Evolutionary conservation across 2,329 filamentous ascomycete genomes (phyloP).

Genomic region (Penicillium thymicola): DNA sequence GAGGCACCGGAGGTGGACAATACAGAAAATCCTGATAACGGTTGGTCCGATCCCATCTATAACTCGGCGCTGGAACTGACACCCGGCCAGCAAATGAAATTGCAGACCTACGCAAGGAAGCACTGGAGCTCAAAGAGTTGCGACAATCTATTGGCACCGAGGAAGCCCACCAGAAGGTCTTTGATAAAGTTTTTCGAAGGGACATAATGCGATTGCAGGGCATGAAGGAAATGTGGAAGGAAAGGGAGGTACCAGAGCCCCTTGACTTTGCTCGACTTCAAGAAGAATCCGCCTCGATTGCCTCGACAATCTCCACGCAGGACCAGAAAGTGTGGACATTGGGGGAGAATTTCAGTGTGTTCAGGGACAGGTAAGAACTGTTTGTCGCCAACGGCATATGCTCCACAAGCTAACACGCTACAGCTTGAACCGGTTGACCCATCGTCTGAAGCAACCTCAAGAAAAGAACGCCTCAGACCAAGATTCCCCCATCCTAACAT

Average conservation of each 20-base stretch:
- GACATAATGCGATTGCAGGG: slow-evolving; percentile 79
- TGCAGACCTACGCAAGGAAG: slow-evolving; percentile 78
- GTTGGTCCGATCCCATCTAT: slow-evolving; percentile 36
- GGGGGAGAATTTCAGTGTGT: slow-evolving; percentile 79
- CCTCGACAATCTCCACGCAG: slow-evolving; percentile 55
- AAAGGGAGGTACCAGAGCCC: slow-evolving; percentile 67
- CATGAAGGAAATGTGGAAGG: slow-evolving; percentile 97
- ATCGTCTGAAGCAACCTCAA: slow-evolving; percentile 66
- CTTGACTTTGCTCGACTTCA: slow-evolving; percentile 66
- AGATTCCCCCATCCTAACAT: slow-evolving; percentile 63
- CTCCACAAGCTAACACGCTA: slow-evolving; percentile 10
- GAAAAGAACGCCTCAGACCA: slow-evolving; percentile 43
- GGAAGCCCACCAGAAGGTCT: slow-evolving; percentile 74
- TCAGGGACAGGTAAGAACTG: slow-evolving; percentile 64
- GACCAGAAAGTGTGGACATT: slow-evolving; percentile 79
- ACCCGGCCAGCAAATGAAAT: slow-evolving; percentile 66
- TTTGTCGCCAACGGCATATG: background rate
- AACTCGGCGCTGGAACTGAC: slow-evolving; percentile 18
- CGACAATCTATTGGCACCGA: slow-evolving; percentile 74
- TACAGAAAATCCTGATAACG: slow-evolving; percentile 76
- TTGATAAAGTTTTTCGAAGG: slow-evolving; percentile 86
- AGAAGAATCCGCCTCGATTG: slow-evolving; percentile 51
- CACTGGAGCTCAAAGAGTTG: slow-evolving; percentile 78
- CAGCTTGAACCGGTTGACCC: slow-evolving; percentile 70
- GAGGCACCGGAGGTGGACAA: slow-evolving; percentile 75